A percentile compares a stretch with the other conserved stretches of the same genome.
Evolutionary conservation across 2,329 filamentous ascomycete genomes (phyloP).

Genomic region (Aspergillus uvarum): DNA sequence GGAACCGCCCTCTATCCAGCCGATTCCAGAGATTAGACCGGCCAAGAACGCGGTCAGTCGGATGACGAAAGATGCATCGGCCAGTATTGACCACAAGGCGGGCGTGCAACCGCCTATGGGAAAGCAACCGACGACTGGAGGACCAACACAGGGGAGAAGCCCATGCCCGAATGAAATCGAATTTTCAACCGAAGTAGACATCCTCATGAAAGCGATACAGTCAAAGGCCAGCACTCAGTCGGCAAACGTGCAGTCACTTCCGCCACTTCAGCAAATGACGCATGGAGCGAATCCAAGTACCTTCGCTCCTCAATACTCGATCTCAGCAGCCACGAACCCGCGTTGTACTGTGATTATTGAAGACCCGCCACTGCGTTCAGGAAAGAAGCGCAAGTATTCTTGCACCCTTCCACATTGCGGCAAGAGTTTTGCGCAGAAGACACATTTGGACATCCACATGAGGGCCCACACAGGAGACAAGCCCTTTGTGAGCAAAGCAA

Average conservation of each 20-base stretch:
- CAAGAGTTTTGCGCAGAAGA: constrained; percentile 87
- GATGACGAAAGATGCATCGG: constrained; percentile 22
- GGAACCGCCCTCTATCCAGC: constrained; percentile 33
- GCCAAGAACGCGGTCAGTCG: constrained; percentile 40
- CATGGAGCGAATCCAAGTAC: constrained; percentile 21
- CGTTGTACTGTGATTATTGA: constrained; percentile 31
- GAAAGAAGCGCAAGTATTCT: constrained; percentile 62
- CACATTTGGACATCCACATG: constrained; percentile 86
- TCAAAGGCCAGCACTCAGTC: constrained; percentile 50
- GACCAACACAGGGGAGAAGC: constrained; percentile 39
- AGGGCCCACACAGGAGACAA: constrained; percentile 86
- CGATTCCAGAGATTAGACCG: constrained; percentile 38
- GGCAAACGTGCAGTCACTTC: constrained; percentile 32
- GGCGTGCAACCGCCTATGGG: constrained; percentile 7
- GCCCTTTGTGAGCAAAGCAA: constrained; percentile 69
- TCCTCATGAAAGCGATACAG: constrained; percentile 86
- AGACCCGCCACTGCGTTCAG: constrained; percentile 35
- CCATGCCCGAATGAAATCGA: constrained; percentile 53
- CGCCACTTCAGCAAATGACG: constrained; percentile 37
- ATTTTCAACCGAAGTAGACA: constrained; percentile 82
- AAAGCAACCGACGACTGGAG: constrained; percentile 9
- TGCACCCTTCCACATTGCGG: constrained; percentile 73
- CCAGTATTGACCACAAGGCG: constrained; percentile 13
- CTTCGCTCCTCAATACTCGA: constrained; percentile 25
- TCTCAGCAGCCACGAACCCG: constrained; percentile 18